Percentiles rank a stretch among this genome's conserved stretches.
These are phyloP conservation scores for Aspergillus persii DNA, from an alignment of 2,329 filamentous ascomycete species.

Conservation along the genomic window DNA sequence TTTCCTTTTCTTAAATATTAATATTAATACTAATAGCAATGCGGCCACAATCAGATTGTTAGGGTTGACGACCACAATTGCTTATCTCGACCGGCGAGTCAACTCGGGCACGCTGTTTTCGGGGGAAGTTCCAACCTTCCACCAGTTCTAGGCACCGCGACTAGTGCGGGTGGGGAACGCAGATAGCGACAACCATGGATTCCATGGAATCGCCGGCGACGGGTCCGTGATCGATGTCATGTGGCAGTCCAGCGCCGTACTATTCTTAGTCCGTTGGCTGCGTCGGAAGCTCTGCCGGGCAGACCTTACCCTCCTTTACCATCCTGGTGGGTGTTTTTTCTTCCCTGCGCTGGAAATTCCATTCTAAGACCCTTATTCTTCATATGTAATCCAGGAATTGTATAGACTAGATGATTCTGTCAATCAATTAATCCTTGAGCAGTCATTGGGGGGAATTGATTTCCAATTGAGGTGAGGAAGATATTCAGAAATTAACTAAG, in stretches of 20 bases:
- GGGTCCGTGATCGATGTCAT: conserved; percentile 17
- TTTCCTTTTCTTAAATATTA: neutral
- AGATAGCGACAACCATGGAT: conserved; percentile 14
- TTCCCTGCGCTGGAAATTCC: too few relatives aligned
- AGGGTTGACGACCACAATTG: neutral
- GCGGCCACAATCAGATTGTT: neutral
- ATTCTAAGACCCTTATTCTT: too few relatives aligned
- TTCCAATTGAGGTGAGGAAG: too few relatives aligned
- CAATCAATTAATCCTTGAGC: too few relatives aligned
- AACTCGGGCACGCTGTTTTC: conserved; percentile 5
- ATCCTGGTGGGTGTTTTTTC: neutral
- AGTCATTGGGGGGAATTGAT: too few relatives aligned
- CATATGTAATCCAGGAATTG: too few relatives aligned
- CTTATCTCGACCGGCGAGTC: neutral
- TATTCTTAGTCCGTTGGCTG: conserved; percentile 12
- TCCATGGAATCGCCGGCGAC: neutral
- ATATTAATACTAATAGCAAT: neutral
- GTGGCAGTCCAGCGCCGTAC: conserved; percentile 12
- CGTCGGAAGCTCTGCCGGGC: conserved; percentile 10
- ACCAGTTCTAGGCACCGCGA: conserved; percentile 11
- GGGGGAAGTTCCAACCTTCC: neutral
- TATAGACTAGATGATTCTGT: too few relatives aligned
- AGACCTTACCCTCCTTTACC: neutral
- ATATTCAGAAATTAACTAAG: too few relatives aligned
- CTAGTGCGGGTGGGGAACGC: conserved; percentile 9